A percentile compares a stretch with the other conserved stretches of the same genome.
Conservation (phyloP, 2,329 filamentous ascomycete species). For the Xylaria digitata region DNA sequence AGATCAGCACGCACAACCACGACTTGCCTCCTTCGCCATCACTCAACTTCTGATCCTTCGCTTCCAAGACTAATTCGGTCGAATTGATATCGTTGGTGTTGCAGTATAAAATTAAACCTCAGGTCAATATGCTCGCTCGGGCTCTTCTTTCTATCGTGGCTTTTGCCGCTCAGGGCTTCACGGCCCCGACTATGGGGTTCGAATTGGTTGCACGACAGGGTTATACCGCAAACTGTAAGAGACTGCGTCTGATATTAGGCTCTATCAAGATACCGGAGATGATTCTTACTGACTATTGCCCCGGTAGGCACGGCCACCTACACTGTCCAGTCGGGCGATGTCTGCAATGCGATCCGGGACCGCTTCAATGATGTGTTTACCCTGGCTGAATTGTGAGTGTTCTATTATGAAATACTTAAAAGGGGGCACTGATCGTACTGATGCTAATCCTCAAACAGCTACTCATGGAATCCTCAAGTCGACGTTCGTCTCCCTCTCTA, state of each 20-base stretch:
- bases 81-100: neutral
- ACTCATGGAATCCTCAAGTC: conserved; percentile 38
- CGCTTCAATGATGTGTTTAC: conserved; percentile 49
- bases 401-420: neutral
- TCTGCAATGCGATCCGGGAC: conserved; percentile 40
- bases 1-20: conserved; percentile 24
- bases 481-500: conserved; percentile 26
- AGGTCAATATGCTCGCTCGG: conserved; percentile 41
- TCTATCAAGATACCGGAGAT: neutral
- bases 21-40: conserved; percentile 9
- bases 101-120: conserved; percentile 13
- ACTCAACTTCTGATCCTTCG: neutral
- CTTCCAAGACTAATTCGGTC: neutral
- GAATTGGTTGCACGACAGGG: conserved; percentile 42
- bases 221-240: conserved; percentile 41
- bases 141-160: conserved; percentile 38
- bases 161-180: conserved; percentile 37
- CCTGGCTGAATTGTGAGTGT: conserved; percentile 43
- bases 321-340: conserved; percentile 40
- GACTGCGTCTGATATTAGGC: neutral
- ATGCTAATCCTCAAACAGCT: conserved; percentile 22
- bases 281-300: neutral
- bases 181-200: conserved; percentile 31
- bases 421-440: neutral
- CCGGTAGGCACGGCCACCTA: conserved; percentile 39